Evolutionary conservation across 2,329 filamentous ascomycete genomes (phyloP).

Genomic region (Fusarium sp.): DNA sequence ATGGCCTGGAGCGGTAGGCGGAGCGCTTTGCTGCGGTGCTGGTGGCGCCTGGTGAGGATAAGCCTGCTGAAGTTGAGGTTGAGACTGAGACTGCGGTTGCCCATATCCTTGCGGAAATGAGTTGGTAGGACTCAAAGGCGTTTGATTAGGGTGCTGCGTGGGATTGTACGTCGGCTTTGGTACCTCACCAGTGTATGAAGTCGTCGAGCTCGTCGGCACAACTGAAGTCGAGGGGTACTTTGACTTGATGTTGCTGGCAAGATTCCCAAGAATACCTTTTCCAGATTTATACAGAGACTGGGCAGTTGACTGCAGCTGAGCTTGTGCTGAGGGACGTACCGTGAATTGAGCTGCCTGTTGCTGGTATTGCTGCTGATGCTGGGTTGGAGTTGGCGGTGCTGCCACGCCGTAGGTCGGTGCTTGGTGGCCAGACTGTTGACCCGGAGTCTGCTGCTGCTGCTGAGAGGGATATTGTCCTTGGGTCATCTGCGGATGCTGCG

Average conservation of each 20-base stretch:
- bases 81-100: neutral
- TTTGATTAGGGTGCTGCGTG: constrained; percentile 12
- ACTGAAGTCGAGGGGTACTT: constrained; percentile 24
- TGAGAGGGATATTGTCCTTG: constrained; percentile 4
- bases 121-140: constrained; percentile 2
- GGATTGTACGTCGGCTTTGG: constrained; percentile 22
- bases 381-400: constrained; percentile 12
- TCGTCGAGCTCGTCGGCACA: neutral
- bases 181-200: neutral
- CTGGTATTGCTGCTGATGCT: constrained; percentile 19
- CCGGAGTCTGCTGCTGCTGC: constrained; percentile 7
- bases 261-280: constrained; percentile 26
- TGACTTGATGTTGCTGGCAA: constrained; percentile 34
- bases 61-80: neutral
- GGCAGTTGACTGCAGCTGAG: constrained; percentile 13
- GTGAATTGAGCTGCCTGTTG: constrained; percentile 31
- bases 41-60: constrained; percentile 1
- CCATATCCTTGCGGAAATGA: constrained; percentile 3
- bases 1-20: constrained; percentile 1
- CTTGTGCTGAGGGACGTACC: constrained; percentile 10
- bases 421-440: constrained; percentile 11
- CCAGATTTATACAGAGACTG: constrained; percentile 27
- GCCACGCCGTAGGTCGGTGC: constrained; percentile 22
- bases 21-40: constrained; percentile 14
- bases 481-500: neutral